Conservation (phyloP, 305 asterid species). For the Fraxinus greggii region DNA sequence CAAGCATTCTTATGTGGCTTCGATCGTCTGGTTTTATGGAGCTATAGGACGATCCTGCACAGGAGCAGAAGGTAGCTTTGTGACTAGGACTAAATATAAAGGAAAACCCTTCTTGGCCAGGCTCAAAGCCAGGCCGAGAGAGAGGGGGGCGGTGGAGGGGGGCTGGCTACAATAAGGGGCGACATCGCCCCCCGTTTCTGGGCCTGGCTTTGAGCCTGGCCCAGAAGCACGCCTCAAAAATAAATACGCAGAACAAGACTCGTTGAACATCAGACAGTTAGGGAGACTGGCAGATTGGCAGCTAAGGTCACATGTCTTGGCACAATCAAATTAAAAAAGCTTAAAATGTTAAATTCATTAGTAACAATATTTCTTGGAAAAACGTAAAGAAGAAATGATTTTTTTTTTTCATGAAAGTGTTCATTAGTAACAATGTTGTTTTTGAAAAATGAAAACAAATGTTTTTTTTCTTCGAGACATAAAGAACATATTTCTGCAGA, state of each 20-base stretch:
- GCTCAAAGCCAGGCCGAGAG: no score
- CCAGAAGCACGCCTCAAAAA: no score
- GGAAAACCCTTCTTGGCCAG: no score
- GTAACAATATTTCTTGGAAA: background rate
- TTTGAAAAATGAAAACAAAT: background rate
- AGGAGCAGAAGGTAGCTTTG: background rate
- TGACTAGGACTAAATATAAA: background rate
- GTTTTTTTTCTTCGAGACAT: background rate
- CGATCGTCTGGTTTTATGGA: conserved; percentile 25
- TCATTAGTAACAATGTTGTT: background rate
- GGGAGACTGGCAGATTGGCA: background rate
- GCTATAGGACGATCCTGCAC: conserved; percentile 43
- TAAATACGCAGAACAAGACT: background rate
- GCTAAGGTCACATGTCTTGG: background rate
- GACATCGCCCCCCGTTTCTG: no score
- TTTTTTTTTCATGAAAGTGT: background rate
- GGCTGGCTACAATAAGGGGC: no score
- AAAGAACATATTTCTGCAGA: background rate
- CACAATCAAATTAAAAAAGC: background rate
- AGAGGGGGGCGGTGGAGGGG: no score
- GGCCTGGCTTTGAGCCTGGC: no score
- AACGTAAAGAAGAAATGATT: background rate
- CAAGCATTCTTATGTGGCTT: conserved; percentile 19
- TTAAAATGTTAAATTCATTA: background rate
- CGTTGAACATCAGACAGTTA: background rate